phyloP scores from a whole-genome alignment of 768 basidiomycete genomes.

The Boletus eberwhitei region DNA sequence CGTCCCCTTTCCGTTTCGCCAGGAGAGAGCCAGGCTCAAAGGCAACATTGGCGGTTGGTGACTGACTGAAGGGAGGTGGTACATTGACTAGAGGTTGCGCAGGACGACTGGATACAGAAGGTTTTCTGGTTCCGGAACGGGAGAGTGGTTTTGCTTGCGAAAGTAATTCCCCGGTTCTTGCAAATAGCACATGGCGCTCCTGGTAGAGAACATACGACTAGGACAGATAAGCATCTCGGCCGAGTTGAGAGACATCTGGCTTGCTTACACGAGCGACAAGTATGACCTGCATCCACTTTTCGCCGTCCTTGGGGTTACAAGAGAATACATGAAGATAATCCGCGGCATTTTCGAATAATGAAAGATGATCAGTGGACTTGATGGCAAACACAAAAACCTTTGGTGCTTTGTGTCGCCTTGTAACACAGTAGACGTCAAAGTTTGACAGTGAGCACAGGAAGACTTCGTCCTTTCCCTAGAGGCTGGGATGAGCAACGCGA shows the following conservation, averaged over 20 bases:
- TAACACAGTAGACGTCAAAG: constrained; percentile 85
- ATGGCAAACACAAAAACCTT: constrained; percentile 83
- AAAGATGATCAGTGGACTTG: constrained; percentile 84
- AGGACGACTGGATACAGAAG: constrained; percentile 34
- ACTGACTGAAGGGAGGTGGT: constrained; percentile 37
- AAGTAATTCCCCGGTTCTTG: constrained; percentile 22
- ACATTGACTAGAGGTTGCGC: constrained; percentile 50
- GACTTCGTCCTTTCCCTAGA: constrained; percentile 79
- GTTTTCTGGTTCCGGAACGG: constrained; percentile 36
- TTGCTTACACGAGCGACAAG: constrained; percentile 73
- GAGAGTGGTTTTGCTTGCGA: constrained; percentile 33
- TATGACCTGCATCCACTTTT: constrained; percentile 75
- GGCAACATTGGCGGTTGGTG: constrained; percentile 36
- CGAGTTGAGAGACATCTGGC: background rate
- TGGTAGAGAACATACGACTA: constrained; percentile 84
- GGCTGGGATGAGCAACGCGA: constrained; percentile 2
- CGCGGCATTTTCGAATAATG: constrained; percentile 80
- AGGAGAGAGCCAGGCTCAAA: constrained; percentile 80
- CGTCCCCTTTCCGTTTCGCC: constrained; percentile 45
- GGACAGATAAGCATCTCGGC: constrained; percentile 9
- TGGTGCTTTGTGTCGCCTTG: constrained; percentile 74
- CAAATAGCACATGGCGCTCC: constrained; percentile 62
- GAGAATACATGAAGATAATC: constrained; percentile 90
- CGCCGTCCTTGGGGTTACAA: constrained; percentile 69
- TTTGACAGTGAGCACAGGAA: constrained; percentile 82